Evolutionary conservation across 2,329 filamentous ascomycete genomes (phyloP).

Genomic region (Trichoderma gracile): DNA sequence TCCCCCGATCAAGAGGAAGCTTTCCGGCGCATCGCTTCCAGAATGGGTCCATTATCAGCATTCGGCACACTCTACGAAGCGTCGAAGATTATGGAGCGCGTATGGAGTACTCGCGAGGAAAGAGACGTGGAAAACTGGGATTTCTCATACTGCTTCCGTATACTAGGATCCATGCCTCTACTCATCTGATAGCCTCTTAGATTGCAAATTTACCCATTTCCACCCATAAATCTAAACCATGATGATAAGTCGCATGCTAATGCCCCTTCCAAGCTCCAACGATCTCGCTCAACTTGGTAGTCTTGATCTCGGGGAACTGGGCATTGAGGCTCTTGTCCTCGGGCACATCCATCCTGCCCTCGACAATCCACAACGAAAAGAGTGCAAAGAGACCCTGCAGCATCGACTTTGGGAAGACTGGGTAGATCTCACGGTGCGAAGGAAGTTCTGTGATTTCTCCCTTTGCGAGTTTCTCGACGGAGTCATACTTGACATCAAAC

Average conservation of each 20-base stretch:
- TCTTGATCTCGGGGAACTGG: slow-evolving; percentile 15
- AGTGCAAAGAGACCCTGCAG: background rate
- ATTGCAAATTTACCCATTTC: no score
- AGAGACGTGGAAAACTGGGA: slow-evolving; percentile 6
- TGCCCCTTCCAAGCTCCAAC: slow-evolving; percentile 18
- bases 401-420: background rate
- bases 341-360: background rate
- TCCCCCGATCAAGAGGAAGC: background rate
- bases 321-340: slow-evolving; percentile 14
- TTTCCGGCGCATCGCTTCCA: background rate
- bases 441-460: slow-evolving; percentile 15
- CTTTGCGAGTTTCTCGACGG: slow-evolving; percentile 3
- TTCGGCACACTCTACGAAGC: background rate
- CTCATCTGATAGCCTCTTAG: background rate
- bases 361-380: background rate
- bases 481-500: background rate
- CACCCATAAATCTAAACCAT: no score
- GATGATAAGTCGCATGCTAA: background rate
- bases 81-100: background rate
- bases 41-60: slow-evolving; percentile 5
- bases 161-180: slow-evolving; percentile 3
- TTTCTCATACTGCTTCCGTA: slow-evolving; percentile 3
- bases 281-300: slow-evolving; percentile 13
- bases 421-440: background rate
- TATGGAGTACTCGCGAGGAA: slow-evolving; percentile 1